These are phyloP conservation scores for Fusarium virguliforme DNA, from an alignment of 2,329 filamentous ascomycete genomes.

Conservation along the genomic window DNA sequence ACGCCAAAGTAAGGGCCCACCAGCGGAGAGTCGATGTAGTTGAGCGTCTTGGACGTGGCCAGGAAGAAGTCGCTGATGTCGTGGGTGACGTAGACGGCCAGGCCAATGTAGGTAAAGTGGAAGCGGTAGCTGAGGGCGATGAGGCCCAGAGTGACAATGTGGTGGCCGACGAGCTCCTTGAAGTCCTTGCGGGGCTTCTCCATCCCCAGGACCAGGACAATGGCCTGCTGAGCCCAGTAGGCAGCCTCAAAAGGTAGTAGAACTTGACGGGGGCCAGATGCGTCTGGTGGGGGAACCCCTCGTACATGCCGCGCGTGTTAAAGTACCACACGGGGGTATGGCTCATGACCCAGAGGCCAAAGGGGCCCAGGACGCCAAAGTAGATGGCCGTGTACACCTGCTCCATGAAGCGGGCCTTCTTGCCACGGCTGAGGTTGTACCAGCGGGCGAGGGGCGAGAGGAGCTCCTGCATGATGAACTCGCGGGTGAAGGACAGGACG, in stretches of 20 bases:
- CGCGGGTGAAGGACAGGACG: constrained; percentile 91
- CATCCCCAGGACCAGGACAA: constrained; percentile 87
- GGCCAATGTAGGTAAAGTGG: constrained; percentile 95
- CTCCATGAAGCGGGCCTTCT: constrained; percentile 95
- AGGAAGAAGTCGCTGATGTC: constrained; percentile 97
- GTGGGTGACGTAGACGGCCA: constrained; percentile 94
- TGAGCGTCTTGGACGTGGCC: constrained; percentile 91
- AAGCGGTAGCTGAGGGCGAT: constrained; percentile 93
- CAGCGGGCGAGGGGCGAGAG: constrained; percentile 82
- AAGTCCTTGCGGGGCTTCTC: constrained; percentile 97
- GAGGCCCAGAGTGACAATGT: constrained; percentile 88
- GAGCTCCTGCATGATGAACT: constrained; percentile 95
- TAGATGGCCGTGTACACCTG: constrained; percentile 96
- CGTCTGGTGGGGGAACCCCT: constrained; percentile 85
- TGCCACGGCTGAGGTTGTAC: constrained; percentile 80
- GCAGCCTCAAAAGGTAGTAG: constrained; percentile 96
- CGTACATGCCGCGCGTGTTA: constrained; percentile 92
- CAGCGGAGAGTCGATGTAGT: constrained; percentile 86
- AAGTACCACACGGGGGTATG: constrained; percentile 96
- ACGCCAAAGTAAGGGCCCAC: constrained; percentile 88
- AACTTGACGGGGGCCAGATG: constrained; percentile 90
- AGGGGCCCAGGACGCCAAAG: constrained; percentile 86
- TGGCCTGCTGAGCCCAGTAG: constrained; percentile 96
- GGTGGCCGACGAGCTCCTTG: constrained; percentile 91
- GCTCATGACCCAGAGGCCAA: constrained; percentile 92